phyloP scores from a whole-genome alignment of 2,329 filamentous ascomycete species.

The Aspergillus candidus region DNA sequence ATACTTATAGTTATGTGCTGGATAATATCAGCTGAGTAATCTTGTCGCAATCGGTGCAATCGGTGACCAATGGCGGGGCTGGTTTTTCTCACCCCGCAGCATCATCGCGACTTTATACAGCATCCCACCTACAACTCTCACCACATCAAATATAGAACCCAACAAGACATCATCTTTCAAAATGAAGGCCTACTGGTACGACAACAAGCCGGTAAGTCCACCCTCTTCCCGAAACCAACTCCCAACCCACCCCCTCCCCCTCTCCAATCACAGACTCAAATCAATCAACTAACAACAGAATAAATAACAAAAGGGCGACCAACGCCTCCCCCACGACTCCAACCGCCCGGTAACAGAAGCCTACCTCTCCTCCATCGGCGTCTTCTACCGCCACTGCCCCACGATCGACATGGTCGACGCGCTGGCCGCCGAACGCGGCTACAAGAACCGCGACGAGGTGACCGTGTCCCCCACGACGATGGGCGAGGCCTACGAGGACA shows the following conservation, averaged over 20 bases:
- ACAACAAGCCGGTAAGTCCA: constrained; percentile 54
- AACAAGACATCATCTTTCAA: constrained; percentile 17
- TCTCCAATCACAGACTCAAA: constrained; percentile 3
- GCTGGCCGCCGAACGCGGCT: constrained; percentile 68
- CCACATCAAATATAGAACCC: background rate
- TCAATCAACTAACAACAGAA: constrained; percentile 4
- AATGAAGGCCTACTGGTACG: constrained; percentile 68
- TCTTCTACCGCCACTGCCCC: constrained; percentile 67
- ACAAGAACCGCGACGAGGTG: constrained; percentile 94
- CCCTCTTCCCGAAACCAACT: background rate
- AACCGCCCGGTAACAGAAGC: constrained; percentile 60
- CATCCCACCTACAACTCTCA: background rate
- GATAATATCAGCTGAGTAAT: background rate
- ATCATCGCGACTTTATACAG: background rate
- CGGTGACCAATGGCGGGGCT: constrained; percentile 26
- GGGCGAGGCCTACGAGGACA: constrained; percentile 82
- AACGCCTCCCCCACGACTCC: constrained; percentile 84
- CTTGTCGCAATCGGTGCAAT: too few species aligned
- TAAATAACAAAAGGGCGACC: constrained; percentile 68
- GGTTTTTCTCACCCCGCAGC: constrained; percentile 14
- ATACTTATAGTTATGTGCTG: constrained; percentile 2
- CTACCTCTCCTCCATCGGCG: constrained; percentile 68
- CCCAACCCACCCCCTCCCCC: constrained; percentile 2
- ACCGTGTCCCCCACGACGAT: constrained; percentile 79
- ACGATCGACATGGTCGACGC: constrained; percentile 62